These are phyloP conservation scores for Leccinum subtestaceum DNA, from an alignment of 768 basidiomycete genomes.

Conservation along the genomic window DNA sequence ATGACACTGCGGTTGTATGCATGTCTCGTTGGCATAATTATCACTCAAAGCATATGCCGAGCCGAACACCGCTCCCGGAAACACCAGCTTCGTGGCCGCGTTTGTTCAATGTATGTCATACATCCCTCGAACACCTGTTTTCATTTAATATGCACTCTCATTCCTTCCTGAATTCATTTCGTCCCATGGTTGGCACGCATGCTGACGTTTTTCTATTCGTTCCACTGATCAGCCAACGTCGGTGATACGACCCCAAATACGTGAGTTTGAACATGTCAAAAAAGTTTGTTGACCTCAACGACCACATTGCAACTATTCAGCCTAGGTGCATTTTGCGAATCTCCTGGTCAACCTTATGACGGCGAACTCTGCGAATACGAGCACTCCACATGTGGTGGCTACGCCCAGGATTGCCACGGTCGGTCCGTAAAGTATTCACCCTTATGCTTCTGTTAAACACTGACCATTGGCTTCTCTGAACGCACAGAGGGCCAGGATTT, in stretches of 20 bases:
- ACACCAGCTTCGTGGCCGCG: conserved; percentile 67
- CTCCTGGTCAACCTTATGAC: conserved; percentile 64
- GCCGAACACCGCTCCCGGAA: conserved; percentile 65
- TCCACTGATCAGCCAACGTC: conserved; percentile 60
- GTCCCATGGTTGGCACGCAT: not conserved
- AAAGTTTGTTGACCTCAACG: not conserved
- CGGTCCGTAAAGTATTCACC: conserved; percentile 40
- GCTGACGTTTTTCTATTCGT: not conserved
- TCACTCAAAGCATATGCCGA: conserved; percentile 51
- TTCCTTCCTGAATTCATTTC: not conserved
- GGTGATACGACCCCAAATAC: conserved; percentile 81
- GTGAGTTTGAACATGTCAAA: conserved; percentile 38
- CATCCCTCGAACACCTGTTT: not conserved
- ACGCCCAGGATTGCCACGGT: conserved; percentile 65
- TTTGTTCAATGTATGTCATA: conserved; percentile 62
- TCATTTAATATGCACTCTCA: not conserved
- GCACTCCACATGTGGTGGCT: conserved; percentile 74
- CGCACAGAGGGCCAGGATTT: conserved; percentile 69
- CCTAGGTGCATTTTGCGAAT: conserved; percentile 73
- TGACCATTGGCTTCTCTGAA: not conserved
- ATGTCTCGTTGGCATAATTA: not conserved
- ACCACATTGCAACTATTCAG: conserved; percentile 27
- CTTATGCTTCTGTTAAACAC: not conserved
- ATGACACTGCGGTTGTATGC: not conserved
- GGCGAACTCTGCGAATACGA: conserved; percentile 68